Conservation (phyloP, 2,329 filamentous ascomycete genomes). For the Sclerotinia trifoliorum region DNA sequence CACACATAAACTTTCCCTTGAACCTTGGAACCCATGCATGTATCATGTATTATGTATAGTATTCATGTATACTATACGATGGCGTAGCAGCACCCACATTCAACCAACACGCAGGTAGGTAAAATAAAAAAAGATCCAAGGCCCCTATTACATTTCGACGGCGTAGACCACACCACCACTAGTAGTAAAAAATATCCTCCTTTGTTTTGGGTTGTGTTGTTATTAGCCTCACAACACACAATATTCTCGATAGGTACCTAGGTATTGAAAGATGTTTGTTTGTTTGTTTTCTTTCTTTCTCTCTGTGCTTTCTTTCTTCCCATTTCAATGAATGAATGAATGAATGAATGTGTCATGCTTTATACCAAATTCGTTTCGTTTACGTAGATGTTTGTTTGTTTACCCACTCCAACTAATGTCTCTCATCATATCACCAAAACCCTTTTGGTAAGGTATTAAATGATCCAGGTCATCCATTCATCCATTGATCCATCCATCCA, state of each 20-base stretch:
- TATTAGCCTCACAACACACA: neutral
- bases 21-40: too few species aligned
- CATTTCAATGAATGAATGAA: neutral
- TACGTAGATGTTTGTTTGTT: neutral
- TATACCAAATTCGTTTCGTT: constrained; percentile 9
- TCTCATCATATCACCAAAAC: neutral
- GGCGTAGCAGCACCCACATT: too few species aligned
- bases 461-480: neutral
- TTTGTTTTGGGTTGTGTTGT: too few species aligned
- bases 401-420: neutral
- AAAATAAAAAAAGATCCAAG: too few species aligned
- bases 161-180: too few species aligned
- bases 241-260: neutral
- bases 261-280: neutral
- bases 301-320: neutral
- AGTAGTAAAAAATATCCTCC: too few species aligned
- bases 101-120: too few species aligned
- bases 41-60: too few species aligned
- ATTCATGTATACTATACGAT: neutral
- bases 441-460: constrained; percentile 2
- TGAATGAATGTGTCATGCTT: neutral
- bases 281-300: neutral
- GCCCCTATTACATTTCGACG: too few species aligned
- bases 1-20: too few species aligned
- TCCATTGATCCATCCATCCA: neutral